Evolutionary conservation across 2,329 filamentous ascomycete genomes (phyloP), one percentile per base, ranked within the genome.

Genomic region (Leptosphaerulina australis): DNA sequence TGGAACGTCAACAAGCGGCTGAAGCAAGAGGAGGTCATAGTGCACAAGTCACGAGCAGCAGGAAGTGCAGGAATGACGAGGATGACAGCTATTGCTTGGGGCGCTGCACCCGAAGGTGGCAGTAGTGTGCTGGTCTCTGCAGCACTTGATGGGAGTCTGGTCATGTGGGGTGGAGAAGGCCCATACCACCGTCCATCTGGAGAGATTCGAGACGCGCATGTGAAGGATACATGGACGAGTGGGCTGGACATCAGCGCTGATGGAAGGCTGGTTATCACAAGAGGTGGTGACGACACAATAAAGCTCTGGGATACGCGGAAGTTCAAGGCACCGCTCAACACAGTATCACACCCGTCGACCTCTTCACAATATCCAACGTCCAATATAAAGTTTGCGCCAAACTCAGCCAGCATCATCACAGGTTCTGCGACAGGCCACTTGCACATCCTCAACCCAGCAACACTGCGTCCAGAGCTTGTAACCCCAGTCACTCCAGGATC

Each of bases 241-340:
- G 92, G 93, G 3, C 76, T 99, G 33, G 92, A 96, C 66, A 88
- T 99, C 63, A 97, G 93, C 60, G 79, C 86, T 0, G 94, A 97
- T 70, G 94, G 94, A 8, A 84, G 93, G 50, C 87, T 97, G 77
- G 85, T 97, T 3, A 88, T 97, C 6, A 96, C 91, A 1, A 82
- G 91, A 60, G 94, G 94, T 46, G 93, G 92, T 40, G 94, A 99
- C 73, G 85, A 95, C 68, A 82, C 88, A 2, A 93, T 99, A 73
- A 97, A 97, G 76, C 81, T 97, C 2, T 99, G 94, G 94, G 94
- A 99, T 70, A 95, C 88, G 3, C 85, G 94, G 50, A 97, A 97
- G 68, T 96, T 99, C 79, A 97, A 94, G 70, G 81, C 88, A 49
- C 91, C 94, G 3, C 82, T 99, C 11, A 90, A 91, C 37, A 89